Conservation (phyloP, 768 basidiomycete species). For the Collybia mongolica region DNA sequence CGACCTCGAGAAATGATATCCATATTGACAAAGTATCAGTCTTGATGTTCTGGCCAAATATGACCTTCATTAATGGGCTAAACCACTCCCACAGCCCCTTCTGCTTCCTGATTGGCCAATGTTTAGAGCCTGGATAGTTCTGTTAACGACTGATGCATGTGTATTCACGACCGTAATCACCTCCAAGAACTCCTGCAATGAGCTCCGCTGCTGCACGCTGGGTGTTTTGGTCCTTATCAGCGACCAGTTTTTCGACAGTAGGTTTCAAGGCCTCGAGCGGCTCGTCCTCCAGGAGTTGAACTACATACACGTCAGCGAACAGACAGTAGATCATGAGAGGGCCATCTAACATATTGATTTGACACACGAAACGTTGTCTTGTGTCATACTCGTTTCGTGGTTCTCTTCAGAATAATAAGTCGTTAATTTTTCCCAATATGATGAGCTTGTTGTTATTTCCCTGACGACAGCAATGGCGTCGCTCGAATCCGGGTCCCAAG, state of each 20-base stretch:
- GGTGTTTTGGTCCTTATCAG: constrained; percentile 78
- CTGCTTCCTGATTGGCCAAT: constrained; percentile 80
- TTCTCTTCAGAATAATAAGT: constrained; percentile 79
- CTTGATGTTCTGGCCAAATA: constrained; percentile 71
- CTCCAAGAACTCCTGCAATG: constrained; percentile 69
- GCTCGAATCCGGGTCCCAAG: constrained; percentile 57
- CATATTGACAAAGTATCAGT: constrained; percentile 80
- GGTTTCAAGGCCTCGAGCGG: constrained; percentile 64
- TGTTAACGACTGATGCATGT: neutral
- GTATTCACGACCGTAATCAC: constrained; percentile 25
- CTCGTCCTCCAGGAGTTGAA: constrained; percentile 77
- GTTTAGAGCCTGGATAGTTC: constrained; percentile 63
- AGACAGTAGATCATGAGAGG: neutral
- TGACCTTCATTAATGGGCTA: constrained; percentile 57
- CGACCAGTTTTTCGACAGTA: constrained; percentile 60
- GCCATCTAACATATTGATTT: constrained; percentile 68
- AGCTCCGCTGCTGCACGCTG: constrained; percentile 87
- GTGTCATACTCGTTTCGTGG: constrained; percentile 57
- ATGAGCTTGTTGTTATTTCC: constrained; percentile 39
- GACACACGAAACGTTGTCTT: constrained; percentile 70
- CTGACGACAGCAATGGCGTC: constrained; percentile 51
- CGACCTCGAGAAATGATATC: constrained; percentile 77
- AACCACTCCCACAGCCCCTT: constrained; percentile 80
- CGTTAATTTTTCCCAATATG: constrained; percentile 71
- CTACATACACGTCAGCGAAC: constrained; percentile 28